Base-by-base conservation (phyloP, 1,139 yeast genomes). In the Suhomyces terraborum region DNA sequence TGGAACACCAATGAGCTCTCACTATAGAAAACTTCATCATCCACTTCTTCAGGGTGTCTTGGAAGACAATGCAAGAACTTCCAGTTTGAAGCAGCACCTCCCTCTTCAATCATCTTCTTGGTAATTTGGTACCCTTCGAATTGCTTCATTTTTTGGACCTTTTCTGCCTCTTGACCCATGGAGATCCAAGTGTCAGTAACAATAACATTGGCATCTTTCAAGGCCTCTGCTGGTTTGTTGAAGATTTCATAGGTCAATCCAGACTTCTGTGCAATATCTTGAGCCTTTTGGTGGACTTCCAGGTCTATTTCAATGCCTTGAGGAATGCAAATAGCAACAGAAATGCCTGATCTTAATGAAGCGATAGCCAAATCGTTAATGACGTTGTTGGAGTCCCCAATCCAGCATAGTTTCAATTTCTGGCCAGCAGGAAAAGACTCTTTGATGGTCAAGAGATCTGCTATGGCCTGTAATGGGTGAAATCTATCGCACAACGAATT, bases 161-260 rank as follows among this genome's bases (percentile, higher is more conserved):
- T 86, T 62, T 91, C 93, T 6, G 77, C 67, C 63, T 93, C 98
- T 69, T 93, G 93, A 45, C 98, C 98, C 98, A 93, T 93, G 1
- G 98, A 91, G 26, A 93, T 82, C 83, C 96, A 93, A 4, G 98
- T 93, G 56, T 93, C 98, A n/a, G 98, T 93, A 36, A 93, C 98
- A 17, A 93, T 64, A 28, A 93, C 73, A 58, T 91, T 80, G 3
- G 98, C 89, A 48, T 75, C 72, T 40, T 74, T 71, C 43, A 88
- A 79, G 0, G 98, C 96, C 13, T 59, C 69, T 13, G 67, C 56
- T 3, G 98, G 95, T 54, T 87, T 88, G 53, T 84, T 80, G 5
- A 85, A 77, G n/a, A 82, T 61, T 50, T 77, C 80, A 45, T 88
- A 75, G 0, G 68, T 55, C 22, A 86, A 75, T 16, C 81, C 79